Evolutionary conservation across 305 asterid genomes (phyloP), one percentile per base, ranked within the genome.

Genomic region (Stenogyne calaminthoides): DNA sequence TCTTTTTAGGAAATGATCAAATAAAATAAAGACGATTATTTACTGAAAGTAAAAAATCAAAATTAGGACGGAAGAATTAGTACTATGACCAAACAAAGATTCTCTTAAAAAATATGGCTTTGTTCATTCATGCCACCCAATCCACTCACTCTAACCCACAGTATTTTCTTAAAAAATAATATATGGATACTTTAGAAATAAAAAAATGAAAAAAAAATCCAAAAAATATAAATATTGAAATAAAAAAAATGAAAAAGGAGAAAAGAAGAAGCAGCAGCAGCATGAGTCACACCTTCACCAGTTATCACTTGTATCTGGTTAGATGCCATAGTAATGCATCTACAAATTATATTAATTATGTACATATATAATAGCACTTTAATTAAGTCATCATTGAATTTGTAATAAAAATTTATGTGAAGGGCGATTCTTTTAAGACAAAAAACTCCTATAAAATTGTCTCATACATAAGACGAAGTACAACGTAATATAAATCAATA

Each of bases 211-310:
- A 55, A 55, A 3, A 0, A 16, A 19, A 37, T 22, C 54, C 19
- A 0, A 46, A 46, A 46, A 32, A 32, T 32, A 6, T 60, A 5
- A 59, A 4, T 29, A 5, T 51, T 2, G 25, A 52, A 52, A 27
- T 12, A 14, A 9, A 11, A 27, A 27, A 25, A 4, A n/a, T 9
- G 11, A 25, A 14, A 66, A 47, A 7, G n/a, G 18, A n/a, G n/a
- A n/a, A 6, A 0, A n/a, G 6, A 47, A 59, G 27, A 47, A 61
- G 55, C 2, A 19, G 55, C 20, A 22, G 56, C 15, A 72, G 71
- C 77, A 54, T 64, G 77, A 64, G 18, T 25, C 72, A 25, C 66
- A 54, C 66, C 71, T 64, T 4, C 77, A 72, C 64, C 52, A 36
- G 18, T n/a, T n/a, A 62, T 72, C 55, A 29, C 56, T 34, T 61